A percentile compares a stretch with the other conserved stretches of the same genome.
Evolutionary conservation across 495 filamentous ascomycete species (phyloP).

Genomic region (Lichenothelia convexa): DNA sequence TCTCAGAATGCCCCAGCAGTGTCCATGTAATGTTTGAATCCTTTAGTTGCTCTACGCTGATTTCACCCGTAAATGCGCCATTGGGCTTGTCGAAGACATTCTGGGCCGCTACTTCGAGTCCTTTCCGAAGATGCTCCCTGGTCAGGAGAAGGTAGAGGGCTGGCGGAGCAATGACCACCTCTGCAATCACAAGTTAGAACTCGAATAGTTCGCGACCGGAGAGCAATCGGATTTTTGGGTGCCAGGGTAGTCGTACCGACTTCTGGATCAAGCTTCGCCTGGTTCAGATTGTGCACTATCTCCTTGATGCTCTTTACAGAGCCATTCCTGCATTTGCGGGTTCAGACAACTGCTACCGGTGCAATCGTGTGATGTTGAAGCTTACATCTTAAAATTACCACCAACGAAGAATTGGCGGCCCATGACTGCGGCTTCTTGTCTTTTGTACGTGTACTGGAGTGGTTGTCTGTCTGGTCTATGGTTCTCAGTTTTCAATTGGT

Average conservation of each 20-base stretch:
- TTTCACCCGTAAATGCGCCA: conserved; percentile 94
- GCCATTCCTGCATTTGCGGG: conserved; percentile 54
- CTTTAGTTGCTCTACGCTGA: conserved; percentile 74
- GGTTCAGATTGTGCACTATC: conserved; percentile 76
- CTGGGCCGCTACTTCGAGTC: conserved; percentile 72
- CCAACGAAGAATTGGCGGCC: conserved; percentile 97
- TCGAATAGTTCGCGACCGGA: too few relatives aligned
- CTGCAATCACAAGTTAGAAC: too few relatives aligned
- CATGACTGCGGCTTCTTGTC: conserved; percentile 34
- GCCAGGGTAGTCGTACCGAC: conserved; percentile 32
- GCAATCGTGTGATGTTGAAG: not conserved
- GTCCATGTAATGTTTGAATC: conserved; percentile 77
- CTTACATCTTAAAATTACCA: conserved; percentile 98
- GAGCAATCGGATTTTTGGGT: too few relatives aligned
- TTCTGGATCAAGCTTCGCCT: conserved; percentile 49
- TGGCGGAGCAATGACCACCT: conserved; percentile 88
- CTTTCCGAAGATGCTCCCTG: conserved; percentile 46
- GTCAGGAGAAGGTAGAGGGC: conserved; percentile 77
- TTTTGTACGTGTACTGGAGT: too few relatives aligned
- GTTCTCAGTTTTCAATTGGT: too few relatives aligned
- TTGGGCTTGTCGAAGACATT: conserved; percentile 95
- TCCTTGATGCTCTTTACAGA: conserved; percentile 64
- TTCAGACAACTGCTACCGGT: not conserved
- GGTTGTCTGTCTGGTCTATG: too few relatives aligned
- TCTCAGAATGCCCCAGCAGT: conserved; percentile 84